Conservation (phyloP, 768 basidiomycete genomes). For the Lactarius pseudohatsudake region DNA sequence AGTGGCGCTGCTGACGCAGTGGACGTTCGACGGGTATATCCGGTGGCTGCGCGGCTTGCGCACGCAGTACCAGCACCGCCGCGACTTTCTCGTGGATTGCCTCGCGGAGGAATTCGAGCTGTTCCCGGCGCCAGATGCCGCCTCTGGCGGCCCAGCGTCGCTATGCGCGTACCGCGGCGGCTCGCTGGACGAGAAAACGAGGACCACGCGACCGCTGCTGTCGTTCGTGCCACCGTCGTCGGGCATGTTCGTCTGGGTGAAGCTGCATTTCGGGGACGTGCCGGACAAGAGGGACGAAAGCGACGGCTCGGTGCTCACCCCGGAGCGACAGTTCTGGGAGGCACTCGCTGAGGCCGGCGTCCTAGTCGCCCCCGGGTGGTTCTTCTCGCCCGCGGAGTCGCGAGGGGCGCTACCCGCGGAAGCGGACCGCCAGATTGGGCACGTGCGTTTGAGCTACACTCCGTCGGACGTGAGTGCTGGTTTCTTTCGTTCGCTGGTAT, state of each 20-base stretch:
- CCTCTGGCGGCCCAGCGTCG: conserved; percentile 41
- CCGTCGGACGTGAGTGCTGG: conserved; percentile 46
- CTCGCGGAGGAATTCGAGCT: conserved; percentile 64
- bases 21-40: conserved; percentile 70
- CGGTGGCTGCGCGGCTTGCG: conserved; percentile 72
- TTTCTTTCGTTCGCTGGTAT: not conserved
- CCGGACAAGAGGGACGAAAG: conserved; percentile 42
- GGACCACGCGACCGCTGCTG: conserved; percentile 43
- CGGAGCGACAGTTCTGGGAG: conserved; percentile 61
- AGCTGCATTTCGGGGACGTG: conserved; percentile 60
- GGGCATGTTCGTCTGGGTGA: conserved; percentile 85
- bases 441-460: conserved; percentile 60
- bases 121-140: conserved; percentile 37
- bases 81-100: conserved; percentile 64
- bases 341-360: conserved; percentile 63
- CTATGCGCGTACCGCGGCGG: conserved; percentile 43
- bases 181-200: conserved; percentile 44
- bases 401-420: conserved; percentile 23
- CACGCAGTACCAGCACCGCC: conserved; percentile 54
- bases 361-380: conserved; percentile 61
- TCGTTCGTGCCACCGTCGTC: conserved; percentile 73
- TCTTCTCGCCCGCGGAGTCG: conserved; percentile 42
- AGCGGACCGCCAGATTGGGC: conserved; percentile 39
- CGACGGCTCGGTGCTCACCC: conserved; percentile 37
- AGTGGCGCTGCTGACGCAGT: conserved; percentile 57